Percentiles rank a stretch among this genome's conserved stretches.
Conservation (phyloP, 1,284 basidiomycete species). For the Heterobasidion parviporum region DNA sequence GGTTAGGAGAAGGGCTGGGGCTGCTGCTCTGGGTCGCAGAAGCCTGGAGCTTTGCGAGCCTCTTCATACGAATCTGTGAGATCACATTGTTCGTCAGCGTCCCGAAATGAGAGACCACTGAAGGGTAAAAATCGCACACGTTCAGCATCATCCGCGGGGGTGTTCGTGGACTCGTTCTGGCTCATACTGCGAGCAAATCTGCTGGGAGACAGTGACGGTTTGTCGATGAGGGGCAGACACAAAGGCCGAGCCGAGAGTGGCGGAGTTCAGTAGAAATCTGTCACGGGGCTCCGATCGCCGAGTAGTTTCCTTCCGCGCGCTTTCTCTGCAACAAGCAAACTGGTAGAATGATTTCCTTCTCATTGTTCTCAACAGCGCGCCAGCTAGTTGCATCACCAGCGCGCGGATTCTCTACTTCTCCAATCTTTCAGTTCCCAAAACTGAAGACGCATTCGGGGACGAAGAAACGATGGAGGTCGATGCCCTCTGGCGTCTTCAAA, state of each 20-base stretch:
- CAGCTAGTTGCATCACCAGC: conserved; percentile 17
- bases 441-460: conserved; percentile 72
- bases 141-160: conserved; percentile 70
- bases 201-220: background rate
- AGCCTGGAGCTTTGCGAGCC: conserved; percentile 69
- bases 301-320: background rate
- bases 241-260: background rate
- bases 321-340: background rate
- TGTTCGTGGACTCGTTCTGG: conserved; percentile 15
- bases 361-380: conserved; percentile 15
- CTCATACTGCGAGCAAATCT: conserved; percentile 26
- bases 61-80: conserved; percentile 77
- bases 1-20: conserved; percentile 22
- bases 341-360: background rate
- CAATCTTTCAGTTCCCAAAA: conserved; percentile 34
- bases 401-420: conserved; percentile 27
- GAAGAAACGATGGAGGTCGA: conserved; percentile 73
- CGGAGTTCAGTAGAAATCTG: background rate
- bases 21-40: conserved; percentile 26
- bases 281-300: background rate
- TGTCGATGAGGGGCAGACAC: background rate
- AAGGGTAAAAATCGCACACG: conserved; percentile 36
- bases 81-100: background rate
- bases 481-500: conserved; percentile 68
- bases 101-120: too few species aligned